These are phyloP conservation scores for Citrullus colocynthis DNA, from an alignment of 306 rosid species.

Conservation along the genomic window DNA sequence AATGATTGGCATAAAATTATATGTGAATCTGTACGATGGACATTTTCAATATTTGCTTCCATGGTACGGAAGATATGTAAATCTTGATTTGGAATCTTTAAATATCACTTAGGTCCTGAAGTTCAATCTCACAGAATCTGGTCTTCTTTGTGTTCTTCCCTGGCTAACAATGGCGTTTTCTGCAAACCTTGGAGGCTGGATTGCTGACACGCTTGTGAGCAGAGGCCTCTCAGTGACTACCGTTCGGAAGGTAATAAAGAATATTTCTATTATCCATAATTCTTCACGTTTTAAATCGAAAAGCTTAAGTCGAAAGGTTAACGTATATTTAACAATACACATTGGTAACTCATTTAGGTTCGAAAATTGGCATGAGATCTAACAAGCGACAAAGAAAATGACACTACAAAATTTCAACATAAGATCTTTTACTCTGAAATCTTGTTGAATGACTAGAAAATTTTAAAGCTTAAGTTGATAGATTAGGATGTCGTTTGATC, in stretches of 20 bases:
- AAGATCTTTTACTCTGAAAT: neutral
- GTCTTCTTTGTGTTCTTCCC: constrained; percentile 76
- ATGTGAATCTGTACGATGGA: neutral
- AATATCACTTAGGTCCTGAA: constrained; percentile 66
- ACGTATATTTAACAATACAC: neutral
- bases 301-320: neutral
- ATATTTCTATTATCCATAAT: neutral
- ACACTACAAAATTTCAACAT: neutral
- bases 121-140: constrained; percentile 97
- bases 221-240: constrained; percentile 71
- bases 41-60: neutral
- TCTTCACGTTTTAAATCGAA: neutral
- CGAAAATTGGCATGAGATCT: neutral
- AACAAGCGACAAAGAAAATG: neutral
- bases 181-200: constrained; percentile 96
- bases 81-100: constrained; percentile 2
- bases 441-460: neutral
- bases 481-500: neutral
- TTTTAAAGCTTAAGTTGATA: neutral
- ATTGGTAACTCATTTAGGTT: neutral
- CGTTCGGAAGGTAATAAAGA: constrained; percentile 78
- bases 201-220: constrained; percentile 91
- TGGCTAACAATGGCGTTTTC: constrained; percentile 96
- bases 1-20: neutral
- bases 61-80: neutral